Conservation (phyloP, 202 grass and related monocot genomes). For the Dendrocalamus latiflorus region DNA sequence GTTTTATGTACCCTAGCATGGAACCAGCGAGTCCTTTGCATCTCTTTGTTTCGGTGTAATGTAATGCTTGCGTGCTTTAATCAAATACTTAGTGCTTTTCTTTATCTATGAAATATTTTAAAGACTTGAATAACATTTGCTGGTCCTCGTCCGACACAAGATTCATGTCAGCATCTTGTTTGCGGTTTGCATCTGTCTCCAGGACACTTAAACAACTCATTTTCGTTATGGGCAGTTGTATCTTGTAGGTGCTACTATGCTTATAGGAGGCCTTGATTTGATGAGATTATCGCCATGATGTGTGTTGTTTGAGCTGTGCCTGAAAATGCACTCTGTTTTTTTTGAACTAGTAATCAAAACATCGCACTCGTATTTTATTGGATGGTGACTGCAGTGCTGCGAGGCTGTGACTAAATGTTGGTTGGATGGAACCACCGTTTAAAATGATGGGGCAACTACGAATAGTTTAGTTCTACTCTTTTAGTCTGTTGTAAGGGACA, state of each 20-base stretch:
- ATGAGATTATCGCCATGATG: background rate
- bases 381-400: background rate
- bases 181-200: background rate
- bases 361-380: background rate
- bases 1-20: background rate
- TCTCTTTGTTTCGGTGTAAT: background rate
- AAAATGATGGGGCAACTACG: background rate
- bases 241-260: background rate
- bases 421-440: background rate
- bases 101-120: background rate
- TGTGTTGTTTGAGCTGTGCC: background rate
- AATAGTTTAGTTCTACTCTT: background rate
- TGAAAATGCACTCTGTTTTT: background rate
- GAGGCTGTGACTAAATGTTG: no score
- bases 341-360: background rate
- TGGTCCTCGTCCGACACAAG: background rate
- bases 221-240: background rate
- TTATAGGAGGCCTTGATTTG: background rate
- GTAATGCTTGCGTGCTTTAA: background rate
- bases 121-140: background rate
- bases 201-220: background rate
- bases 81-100: background rate
- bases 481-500: background rate
- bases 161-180: background rate
- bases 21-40: background rate